phyloP scores from a whole-genome alignment of 2,329 filamentous ascomycete genomes.

The Pezicula radicicola region DNA sequence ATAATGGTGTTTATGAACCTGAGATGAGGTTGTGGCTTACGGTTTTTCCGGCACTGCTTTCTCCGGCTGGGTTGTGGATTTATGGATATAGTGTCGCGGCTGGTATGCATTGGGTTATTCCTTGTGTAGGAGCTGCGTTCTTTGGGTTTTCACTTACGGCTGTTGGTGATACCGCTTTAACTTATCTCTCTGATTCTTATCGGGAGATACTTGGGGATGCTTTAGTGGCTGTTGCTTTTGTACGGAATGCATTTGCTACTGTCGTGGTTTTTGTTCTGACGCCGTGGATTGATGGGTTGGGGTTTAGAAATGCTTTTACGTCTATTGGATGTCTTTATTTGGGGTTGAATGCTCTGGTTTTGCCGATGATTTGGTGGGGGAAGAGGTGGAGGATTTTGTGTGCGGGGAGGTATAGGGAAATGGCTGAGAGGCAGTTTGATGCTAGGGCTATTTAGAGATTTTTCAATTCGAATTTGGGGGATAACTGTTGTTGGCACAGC shows the following conservation, averaged over 20 bases:
- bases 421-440: neutral
- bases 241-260: neutral
- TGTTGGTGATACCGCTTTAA: conserved; percentile 4
- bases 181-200: conserved; percentile 8
- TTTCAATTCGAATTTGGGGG: too few species aligned
- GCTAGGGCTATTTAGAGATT: neutral
- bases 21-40: conserved; percentile 31
- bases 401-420: neutral
- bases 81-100: conserved; percentile 5
- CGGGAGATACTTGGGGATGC: conserved; percentile 17
- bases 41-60: neutral
- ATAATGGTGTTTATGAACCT: conserved; percentile 36
- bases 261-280: neutral
- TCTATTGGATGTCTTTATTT: neutral
- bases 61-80: conserved; percentile 5
- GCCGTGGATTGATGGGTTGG: neutral
- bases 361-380: neutral
- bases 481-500: too few species aligned
- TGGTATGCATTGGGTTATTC: conserved; percentile 8
- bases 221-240: neutral
- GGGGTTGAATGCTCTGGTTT: neutral
- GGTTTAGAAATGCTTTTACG: neutral
- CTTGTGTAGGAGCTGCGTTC: conserved; percentile 5
- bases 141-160: conserved; percentile 5
- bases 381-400: neutral